Percentiles rank a stretch among this genome's conserved stretches.
phyloP scores from a whole-genome alignment of 1,284 basidiomycete genomes.

The Puccinia novopanici region DNA sequence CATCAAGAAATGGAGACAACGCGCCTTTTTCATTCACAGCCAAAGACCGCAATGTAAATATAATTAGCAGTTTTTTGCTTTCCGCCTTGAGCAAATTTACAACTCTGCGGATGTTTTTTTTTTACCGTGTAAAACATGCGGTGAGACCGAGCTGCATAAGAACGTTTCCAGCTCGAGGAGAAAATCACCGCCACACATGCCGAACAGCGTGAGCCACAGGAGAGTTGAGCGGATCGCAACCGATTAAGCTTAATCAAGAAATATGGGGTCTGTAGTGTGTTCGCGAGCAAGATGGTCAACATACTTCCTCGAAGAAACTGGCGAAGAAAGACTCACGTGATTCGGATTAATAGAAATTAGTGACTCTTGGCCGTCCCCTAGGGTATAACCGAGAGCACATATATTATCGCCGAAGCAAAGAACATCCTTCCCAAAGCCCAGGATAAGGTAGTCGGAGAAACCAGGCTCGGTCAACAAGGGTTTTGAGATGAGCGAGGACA shows the following conservation, averaged over 20 bases:
- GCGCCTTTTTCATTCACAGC: no score
- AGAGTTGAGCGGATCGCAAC: constrained; percentile 69
- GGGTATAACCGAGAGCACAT: no score
- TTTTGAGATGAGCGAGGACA: constrained; percentile 21
- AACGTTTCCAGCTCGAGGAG: constrained; percentile 60
- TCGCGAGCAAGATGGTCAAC: constrained; percentile 70
- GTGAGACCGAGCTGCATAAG: constrained; percentile 73
- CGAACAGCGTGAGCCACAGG: constrained; percentile 79
- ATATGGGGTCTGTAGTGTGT: constrained; percentile 67
- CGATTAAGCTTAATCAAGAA: constrained; percentile 65
- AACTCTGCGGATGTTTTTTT: neutral
- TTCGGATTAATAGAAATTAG: no score
- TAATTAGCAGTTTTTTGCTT: no score
- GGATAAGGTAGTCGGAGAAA: constrained; percentile 28
- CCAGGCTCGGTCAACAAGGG: constrained; percentile 39
- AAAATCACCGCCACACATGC: constrained; percentile 74
- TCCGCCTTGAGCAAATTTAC: no score
- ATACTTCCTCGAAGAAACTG: constrained; percentile 72
- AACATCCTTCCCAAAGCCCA: neutral
- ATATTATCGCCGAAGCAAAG: neutral
- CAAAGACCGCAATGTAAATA: no score
- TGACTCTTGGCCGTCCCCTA: no score
- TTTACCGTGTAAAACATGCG: constrained; percentile 57
- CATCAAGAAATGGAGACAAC: no score
- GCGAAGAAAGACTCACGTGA: neutral